Base-by-base conservation (phyloP, 805 yeast species). In the Martiniozyma abietophila region DNA sequence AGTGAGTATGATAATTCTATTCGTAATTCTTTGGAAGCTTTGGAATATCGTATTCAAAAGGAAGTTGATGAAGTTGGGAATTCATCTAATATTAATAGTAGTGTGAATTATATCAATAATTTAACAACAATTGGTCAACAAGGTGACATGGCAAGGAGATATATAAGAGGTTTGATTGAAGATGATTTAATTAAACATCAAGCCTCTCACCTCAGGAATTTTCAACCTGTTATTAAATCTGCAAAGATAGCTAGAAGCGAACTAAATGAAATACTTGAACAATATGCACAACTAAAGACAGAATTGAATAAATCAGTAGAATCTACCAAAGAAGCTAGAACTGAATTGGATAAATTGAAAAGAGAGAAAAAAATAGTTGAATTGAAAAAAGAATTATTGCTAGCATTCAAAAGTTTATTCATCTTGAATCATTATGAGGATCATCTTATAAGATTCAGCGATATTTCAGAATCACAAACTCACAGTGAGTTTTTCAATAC, bases 371-470 rank as follows among this genome's bases (percentile, higher is more conserved):
- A 51, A 14, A 30, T 55, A n/a, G 35, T 68, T 19, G 49, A 47
- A n/a, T 40, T 78, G 31, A 74, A 78, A 46, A 76, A 71, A 47
- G 53, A 62, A 24, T 47, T 82, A 1, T 53, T 82, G 26, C 46
- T 55, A 1, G 64, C 67, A 19, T 71, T 80, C 44, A 74, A 76
- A 41, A 63, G 67, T 4, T 70, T 71, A 37, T 84, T 81, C 49
- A 72, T 88, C 0, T 54, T 89, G 28, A 69, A 69, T 28, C 88
- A 78, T 40, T 70, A 73, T 37, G 96, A 89, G 45, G 77, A 74
- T 29, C 80, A 71, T 46, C 55, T 69, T 6, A 23, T 42, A 11
- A 30, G 31, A 29, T 40, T 27, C 29, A 41, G 38, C 3, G 39
- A 42, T 31, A 58, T 88, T 25, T 50, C 54, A 16, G 64, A 66